Base-by-base conservation (phyloP, 2,329 filamentous ascomycete species). In the Penicillium nordicum region DNA sequence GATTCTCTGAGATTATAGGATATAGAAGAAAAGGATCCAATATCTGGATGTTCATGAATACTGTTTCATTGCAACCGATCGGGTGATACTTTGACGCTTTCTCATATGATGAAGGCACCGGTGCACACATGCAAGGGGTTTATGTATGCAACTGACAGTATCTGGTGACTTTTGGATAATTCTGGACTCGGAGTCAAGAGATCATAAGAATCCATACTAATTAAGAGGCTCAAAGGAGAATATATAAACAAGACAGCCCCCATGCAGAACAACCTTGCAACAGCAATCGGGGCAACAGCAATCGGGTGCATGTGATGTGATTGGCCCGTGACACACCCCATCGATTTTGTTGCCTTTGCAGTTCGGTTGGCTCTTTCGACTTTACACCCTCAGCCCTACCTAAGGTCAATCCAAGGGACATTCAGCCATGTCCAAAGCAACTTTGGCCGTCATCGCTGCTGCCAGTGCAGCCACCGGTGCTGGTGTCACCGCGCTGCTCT, bases 381-480 rank as follows among this genome's bases (percentile, higher is more conserved):
- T 54, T 32, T 32, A 11, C 44, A 44, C 44, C 32, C 41, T 29
- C 30, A 25, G 34, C 30, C 11, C 36, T 40, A 29, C 25, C 16
- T 43, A 27, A 27, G 41, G 41, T 43, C 41, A 23, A 25, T 46
- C 3, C 44, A 50, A 30, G 16, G 56, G 74, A 80, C 38, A 41
- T 21, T 29, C n/a, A 46, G 48, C 57, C 63, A 93, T 93, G 89
- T 92, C 89, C 57, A 93, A 92, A 74, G 81, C 86, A 25, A 91
- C 88, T 34, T 69, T 93, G 65, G 88, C 88, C 63, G 81, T 90
- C 58, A 87, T 92, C 67, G 89, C 89, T 67, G 88, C 86, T 61
- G 82, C 89, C 68, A 86, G 89, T 72, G 89, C 89, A 64, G 87
- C 87, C 72, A 86, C 88, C 51, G 89, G 89, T 59, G 89, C 89